Evolutionary conservation across 345 rosid genomes (phyloP).

Genomic region (Stellera chamaejasme): DNA sequence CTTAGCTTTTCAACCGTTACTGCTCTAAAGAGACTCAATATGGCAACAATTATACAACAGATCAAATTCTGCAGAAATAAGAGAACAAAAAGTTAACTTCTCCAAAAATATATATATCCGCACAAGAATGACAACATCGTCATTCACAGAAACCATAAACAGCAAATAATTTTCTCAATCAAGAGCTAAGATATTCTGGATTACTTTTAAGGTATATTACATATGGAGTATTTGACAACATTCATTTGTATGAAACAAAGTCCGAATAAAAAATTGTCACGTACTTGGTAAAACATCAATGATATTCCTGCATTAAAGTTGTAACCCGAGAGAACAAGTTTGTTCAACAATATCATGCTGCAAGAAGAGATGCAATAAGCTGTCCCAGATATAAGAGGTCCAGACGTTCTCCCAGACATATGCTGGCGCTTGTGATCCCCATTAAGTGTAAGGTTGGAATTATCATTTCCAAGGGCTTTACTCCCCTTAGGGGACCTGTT

Average conservation of each 20-base stretch:
- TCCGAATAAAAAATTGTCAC: conserved; percentile 1
- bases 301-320: conserved; percentile 76
- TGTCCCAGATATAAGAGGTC: conserved; percentile 74
- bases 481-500: conserved; percentile 57
- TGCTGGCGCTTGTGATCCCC: conserved; percentile 39
- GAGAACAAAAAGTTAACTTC: conserved; percentile 8
- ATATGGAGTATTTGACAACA: not conserved
- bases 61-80: conserved; percentile 64
- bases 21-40: conserved; percentile 38
- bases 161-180: not conserved
- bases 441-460: conserved; percentile 16
- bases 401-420: conserved; percentile 36
- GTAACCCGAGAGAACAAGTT: conserved; percentile 68
- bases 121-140: too few relatives aligned
- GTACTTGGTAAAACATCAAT: conserved; percentile 87
- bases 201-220: not conserved
- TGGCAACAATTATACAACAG: conserved; percentile 52
- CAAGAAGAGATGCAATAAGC: conserved; percentile 93
- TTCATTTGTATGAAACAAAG: not conserved
- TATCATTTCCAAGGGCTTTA: conserved; percentile 15
- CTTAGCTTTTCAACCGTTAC: conserved; percentile 69
- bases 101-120: too few relatives aligned
- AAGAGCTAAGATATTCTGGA: not conserved
- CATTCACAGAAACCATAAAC: not conserved
- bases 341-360: conserved; percentile 84